These are phyloP conservation scores for Plantago lanceolata DNA, from an alignment of 305 asterid genomes.

Conservation along the genomic window DNA sequence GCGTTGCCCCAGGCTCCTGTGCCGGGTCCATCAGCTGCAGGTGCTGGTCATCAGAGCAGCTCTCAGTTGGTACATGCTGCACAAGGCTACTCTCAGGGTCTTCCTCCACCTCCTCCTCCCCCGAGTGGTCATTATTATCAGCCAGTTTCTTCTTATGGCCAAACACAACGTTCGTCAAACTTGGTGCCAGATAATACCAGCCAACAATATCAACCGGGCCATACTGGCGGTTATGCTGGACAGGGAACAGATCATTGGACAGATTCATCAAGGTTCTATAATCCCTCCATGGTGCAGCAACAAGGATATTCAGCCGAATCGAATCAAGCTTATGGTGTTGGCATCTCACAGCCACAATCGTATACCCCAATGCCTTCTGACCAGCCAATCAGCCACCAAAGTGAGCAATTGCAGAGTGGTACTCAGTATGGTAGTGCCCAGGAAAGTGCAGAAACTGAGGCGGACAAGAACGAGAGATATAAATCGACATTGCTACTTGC, in stretches of 20 bases:
- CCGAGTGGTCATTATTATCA: constrained; percentile 42
- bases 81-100: constrained; percentile 36
- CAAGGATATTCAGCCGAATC: constrained; percentile 41
- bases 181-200: constrained; percentile 34
- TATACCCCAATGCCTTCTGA: constrained; percentile 45
- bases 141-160: constrained; percentile 38
- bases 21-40: constrained; percentile 34
- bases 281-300: constrained; percentile 52
- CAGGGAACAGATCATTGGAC: constrained; percentile 42
- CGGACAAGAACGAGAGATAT: constrained; percentile 84
- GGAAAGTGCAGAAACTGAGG: constrained; percentile 71
- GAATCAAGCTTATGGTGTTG: constrained; percentile 46
- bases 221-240: constrained; percentile 33
- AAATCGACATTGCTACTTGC: constrained; percentile 79
- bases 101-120: constrained; percentile 30
- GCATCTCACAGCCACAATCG: constrained; percentile 43
- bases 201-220: constrained; percentile 53
- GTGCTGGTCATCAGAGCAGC: constrained; percentile 39
- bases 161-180: constrained; percentile 35
- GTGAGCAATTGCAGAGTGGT: constrained; percentile 48
- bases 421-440: constrained; percentile 46
- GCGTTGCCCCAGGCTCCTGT: constrained; percentile 35
- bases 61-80: constrained; percentile 46
- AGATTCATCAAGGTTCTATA: constrained; percentile 47
- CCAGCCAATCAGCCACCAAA: constrained; percentile 38